phyloP scores from a whole-genome alignment of 192 early-diverging fungal species.

The Backusella circina region DNA sequence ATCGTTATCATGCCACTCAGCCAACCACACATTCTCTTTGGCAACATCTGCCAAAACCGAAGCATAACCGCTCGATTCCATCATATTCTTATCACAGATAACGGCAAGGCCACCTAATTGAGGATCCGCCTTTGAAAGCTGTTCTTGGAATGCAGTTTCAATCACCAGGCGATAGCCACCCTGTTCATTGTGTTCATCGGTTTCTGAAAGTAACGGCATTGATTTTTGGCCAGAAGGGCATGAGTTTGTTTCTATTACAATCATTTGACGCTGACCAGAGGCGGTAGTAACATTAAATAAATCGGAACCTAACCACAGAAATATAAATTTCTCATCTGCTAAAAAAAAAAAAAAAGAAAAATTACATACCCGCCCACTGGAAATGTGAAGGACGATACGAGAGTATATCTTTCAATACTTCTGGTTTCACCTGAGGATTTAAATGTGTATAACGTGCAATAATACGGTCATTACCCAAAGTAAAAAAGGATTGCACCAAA shows the following conservation, averaged over 20 bases:
- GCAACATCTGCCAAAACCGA: slow-evolving; percentile 73
- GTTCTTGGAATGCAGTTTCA: slow-evolving; percentile 73
- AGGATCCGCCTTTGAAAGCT: slow-evolving; percentile 57
- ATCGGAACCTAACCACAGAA: slow-evolving; percentile 61
- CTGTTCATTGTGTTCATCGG: slow-evolving; percentile 68
- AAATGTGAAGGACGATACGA: slow-evolving; percentile 73
- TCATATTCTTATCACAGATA: slow-evolving; percentile 83
- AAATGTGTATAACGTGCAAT: slow-evolving; percentile 82
- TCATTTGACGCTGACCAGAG: slow-evolving; percentile 85
- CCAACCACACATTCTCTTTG: slow-evolving; percentile 76
- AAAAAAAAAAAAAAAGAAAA: slow-evolving; percentile 6
- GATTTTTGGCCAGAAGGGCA: slow-evolving; percentile 90
- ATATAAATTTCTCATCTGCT: not conserved
- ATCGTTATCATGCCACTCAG: slow-evolving; percentile 70
- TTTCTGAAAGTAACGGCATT: slow-evolving; percentile 79
- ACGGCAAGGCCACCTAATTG: slow-evolving; percentile 76
- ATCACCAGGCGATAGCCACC: slow-evolving; percentile 81
- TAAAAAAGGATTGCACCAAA: slow-evolving; percentile 78
- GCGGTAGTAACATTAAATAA: slow-evolving; percentile 86
- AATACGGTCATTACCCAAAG: slow-evolving; percentile 86
- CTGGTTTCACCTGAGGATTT: slow-evolving; percentile 75
- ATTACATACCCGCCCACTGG: slow-evolving; percentile 71
- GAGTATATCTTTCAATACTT: slow-evolving; percentile 58
- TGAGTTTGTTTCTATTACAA: slow-evolving; percentile 89
- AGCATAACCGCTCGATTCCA: slow-evolving; percentile 86